Percentiles rank a stretch among this genome's conserved stretches.
Conservation (phyloP, 75 land plant species). For the Ceratopteris richardii region DNA sequence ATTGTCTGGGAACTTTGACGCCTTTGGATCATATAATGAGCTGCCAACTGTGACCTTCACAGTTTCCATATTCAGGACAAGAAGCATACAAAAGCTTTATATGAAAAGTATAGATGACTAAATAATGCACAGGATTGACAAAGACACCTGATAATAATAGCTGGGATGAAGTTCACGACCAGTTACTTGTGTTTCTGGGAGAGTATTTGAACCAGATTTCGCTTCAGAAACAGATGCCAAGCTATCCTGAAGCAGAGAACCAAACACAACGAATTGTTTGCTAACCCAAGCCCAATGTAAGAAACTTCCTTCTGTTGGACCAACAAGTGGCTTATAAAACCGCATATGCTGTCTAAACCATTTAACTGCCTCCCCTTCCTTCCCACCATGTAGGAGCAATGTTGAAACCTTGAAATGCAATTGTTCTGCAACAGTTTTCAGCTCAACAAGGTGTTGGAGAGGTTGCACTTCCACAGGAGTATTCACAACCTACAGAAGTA, state of each 20-base stretch:
- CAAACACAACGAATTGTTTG: slow-evolving; percentile 89
- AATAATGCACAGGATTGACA: not conserved
- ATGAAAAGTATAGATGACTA: not conserved
- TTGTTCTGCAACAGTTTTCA: slow-evolving; percentile 81
- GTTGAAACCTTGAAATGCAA: slow-evolving; percentile 93
- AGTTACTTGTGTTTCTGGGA: slow-evolving; percentile 37
- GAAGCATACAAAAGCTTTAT: not conserved
- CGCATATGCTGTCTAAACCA: slow-evolving; percentile 75
- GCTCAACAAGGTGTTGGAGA: slow-evolving; percentile 75
- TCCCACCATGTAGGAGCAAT: slow-evolving; percentile 88
- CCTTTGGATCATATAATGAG: slow-evolving; percentile 67
- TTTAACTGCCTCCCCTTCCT: slow-evolving; percentile 69
- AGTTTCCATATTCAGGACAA: slow-evolving; percentile 2
- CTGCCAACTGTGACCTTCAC: slow-evolving; percentile 59
- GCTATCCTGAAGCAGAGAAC: slow-evolving; percentile 73
- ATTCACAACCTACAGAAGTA: slow-evolving; percentile 12
- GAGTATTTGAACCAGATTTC: slow-evolving; percentile 14
- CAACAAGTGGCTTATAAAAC: slow-evolving; percentile 54
- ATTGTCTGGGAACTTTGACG: slow-evolving; percentile 35
- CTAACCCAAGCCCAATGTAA: slow-evolving; percentile 96
- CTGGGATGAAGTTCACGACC: slow-evolving; percentile 83
- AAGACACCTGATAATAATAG: slow-evolving; percentile 71
- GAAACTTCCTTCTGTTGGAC: slow-evolving; percentile 64
- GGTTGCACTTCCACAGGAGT: slow-evolving; percentile 61
- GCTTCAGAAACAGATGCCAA: slow-evolving; percentile 28